Percentiles rank a stretch among this genome's conserved stretches.
phyloP scores from a whole-genome alignment of 2,329 filamentous ascomycete species.

The Fusarium albosuccineum region DNA sequence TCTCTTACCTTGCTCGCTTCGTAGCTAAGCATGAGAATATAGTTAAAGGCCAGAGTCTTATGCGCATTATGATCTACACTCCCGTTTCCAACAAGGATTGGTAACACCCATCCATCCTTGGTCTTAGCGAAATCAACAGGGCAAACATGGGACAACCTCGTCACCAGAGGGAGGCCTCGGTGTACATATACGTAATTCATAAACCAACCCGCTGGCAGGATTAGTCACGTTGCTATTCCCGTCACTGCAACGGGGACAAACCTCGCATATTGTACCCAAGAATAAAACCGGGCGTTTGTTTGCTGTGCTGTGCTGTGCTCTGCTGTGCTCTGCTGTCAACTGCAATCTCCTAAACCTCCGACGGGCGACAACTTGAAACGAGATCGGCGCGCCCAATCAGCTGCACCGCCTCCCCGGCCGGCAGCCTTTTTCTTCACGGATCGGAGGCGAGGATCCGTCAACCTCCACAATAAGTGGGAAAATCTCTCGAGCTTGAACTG shows the following conservation, averaged over 20 bases:
- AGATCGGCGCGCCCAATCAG: slow-evolving; percentile 34
- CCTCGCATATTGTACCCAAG: slow-evolving; percentile 17
- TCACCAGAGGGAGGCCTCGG: slow-evolving; percentile 8
- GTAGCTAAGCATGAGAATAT: not conserved
- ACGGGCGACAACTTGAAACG: slow-evolving; percentile 33
- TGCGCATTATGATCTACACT: slow-evolving; percentile 35
- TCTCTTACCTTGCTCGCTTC: too few species aligned
- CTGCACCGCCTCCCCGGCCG: slow-evolving; percentile 6
- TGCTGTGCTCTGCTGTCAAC: not conserved
- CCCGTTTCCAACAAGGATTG: not conserved
- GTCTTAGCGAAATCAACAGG: not conserved
- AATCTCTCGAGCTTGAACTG: not conserved
- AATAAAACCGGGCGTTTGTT: slow-evolving; percentile 1
- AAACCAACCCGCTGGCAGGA: slow-evolving; percentile 9
- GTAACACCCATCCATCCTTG: not conserved
- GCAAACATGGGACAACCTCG: slow-evolving; percentile 4
- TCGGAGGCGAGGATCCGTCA: slow-evolving; percentile 25
- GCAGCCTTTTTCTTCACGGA: slow-evolving; percentile 4
- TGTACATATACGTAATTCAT: not conserved
- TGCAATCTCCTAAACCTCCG: slow-evolving; percentile 21
- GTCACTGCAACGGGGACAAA: slow-evolving; percentile 14
- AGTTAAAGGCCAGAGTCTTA: slow-evolving; percentile 1
- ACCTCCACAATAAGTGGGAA: slow-evolving; percentile 9
- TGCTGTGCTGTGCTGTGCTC: not conserved
- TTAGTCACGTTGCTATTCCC: slow-evolving; percentile 25